Conservation (phyloP, 257 asterid species). For the Scutellaria baicalensis region DNA sequence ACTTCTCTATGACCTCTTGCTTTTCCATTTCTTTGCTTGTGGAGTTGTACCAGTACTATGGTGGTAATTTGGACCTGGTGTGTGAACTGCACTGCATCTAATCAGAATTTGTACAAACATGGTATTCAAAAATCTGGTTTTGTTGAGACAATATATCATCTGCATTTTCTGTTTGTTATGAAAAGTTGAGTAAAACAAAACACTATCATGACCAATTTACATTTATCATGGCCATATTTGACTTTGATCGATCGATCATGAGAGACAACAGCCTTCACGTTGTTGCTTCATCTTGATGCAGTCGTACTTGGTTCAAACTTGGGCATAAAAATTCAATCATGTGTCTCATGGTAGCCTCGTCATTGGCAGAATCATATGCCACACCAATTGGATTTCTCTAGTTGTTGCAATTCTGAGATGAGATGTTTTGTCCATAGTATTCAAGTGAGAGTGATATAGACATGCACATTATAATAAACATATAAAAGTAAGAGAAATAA, state of each 20-base stretch:
- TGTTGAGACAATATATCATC: not conserved
- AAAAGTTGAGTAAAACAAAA: not conserved
- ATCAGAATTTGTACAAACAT: not conserved
- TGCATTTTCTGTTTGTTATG: not conserved
- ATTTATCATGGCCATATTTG: not conserved
- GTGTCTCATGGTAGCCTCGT: too few relatives aligned
- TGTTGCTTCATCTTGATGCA: not conserved
- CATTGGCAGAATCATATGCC: too few relatives aligned
- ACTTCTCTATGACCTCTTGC: slow-evolving; percentile 5
- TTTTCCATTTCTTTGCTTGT: slow-evolving; percentile 3
- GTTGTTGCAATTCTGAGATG: too few relatives aligned
- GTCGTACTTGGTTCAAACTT: not conserved
- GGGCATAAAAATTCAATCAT: not conserved
- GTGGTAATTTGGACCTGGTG: not conserved
- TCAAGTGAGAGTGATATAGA: not conserved
- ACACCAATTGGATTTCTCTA: too few relatives aligned
- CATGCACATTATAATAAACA: too few relatives aligned
- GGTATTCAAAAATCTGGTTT: not conserved
- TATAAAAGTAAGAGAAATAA: not conserved
- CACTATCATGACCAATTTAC: not conserved
- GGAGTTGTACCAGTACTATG: not conserved
- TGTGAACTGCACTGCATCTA: not conserved
- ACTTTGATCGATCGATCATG: not conserved
- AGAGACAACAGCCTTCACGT: not conserved
- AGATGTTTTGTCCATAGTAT: not conserved